Conservation (phyloP, 2,329 filamentous ascomycete genomes). For the Chaetothyriales sp. region DNA sequence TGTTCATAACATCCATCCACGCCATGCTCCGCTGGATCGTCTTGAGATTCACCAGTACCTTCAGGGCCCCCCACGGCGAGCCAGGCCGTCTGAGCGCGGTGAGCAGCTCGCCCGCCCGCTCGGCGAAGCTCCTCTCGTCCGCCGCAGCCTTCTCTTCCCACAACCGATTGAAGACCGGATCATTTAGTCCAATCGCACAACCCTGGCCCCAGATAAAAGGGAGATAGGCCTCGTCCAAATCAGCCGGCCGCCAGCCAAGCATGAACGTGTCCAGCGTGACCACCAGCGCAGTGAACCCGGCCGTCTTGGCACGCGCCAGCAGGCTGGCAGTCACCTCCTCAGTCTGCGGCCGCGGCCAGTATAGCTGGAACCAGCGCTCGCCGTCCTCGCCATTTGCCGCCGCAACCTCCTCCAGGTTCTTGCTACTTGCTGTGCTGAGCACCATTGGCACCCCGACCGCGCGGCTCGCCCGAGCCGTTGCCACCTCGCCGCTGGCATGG, state of each 20-base stretch:
- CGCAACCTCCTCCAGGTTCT: slow-evolving; percentile 51
- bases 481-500: slow-evolving; percentile 48
- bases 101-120: slow-evolving; percentile 17
- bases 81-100: slow-evolving; percentile 13
- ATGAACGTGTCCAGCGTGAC: slow-evolving; percentile 58
- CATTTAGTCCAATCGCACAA: slow-evolving; percentile 46
- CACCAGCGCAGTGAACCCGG: slow-evolving; percentile 49
- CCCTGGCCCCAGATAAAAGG: slow-evolving; percentile 32
- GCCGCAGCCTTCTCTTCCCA: slow-evolving; percentile 36
- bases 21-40: slow-evolving; percentile 11
- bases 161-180: slow-evolving; percentile 47
- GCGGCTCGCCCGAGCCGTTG: slow-evolving; percentile 44
- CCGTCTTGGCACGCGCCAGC: slow-evolving; percentile 42
- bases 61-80: slow-evolving; percentile 13
- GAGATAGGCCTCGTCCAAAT: slow-evolving; percentile 44
- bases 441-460: slow-evolving; percentile 49
- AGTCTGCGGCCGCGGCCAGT: slow-evolving; percentile 46
- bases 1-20: slow-evolving; percentile 40
- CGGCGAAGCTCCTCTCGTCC: slow-evolving; percentile 27
- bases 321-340: slow-evolving; percentile 51
- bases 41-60: slow-evolving; percentile 11
- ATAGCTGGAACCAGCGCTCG: slow-evolving; percentile 56
- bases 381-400: slow-evolving; percentile 36
- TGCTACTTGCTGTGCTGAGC: slow-evolving; percentile 47
- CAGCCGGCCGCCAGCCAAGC: slow-evolving; percentile 51